Evolutionary conservation across 805 yeast species (phyloP).

Genomic region (Saccharomycopsis sp.): DNA sequence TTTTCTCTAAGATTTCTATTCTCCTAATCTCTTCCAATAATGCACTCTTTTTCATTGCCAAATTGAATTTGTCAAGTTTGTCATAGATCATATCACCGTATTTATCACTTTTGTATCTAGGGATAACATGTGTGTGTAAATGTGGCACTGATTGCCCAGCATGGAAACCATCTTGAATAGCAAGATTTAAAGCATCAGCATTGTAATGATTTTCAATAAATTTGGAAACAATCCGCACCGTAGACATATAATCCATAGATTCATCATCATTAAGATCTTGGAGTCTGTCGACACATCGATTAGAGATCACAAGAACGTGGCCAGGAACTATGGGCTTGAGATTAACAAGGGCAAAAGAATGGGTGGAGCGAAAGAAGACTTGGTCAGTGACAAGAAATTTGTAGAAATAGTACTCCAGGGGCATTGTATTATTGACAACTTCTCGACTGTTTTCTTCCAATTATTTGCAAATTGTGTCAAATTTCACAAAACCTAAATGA

Average conservation of each 20-base stretch:
- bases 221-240: slow-evolving; percentile 60
- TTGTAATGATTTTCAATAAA: slow-evolving; percentile 58
- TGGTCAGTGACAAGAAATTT: slow-evolving; percentile 47
- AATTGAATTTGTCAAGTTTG: slow-evolving; percentile 51
- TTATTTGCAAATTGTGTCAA: too few species aligned
- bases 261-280: slow-evolving; percentile 67
- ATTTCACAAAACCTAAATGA: too few species aligned
- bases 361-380: slow-evolving; percentile 46
- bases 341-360: slow-evolving; percentile 80
- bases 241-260: slow-evolving; percentile 61
- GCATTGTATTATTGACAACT: too few species aligned
- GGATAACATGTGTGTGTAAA: slow-evolving; percentile 87
- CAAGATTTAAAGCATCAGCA: slow-evolving; percentile 79
- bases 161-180: slow-evolving; percentile 93
- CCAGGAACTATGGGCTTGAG: slow-evolving; percentile 90
- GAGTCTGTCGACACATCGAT: slow-evolving; percentile 55
- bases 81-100: slow-evolving; percentile 67
- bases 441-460: too few species aligned
- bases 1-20: too few species aligned
- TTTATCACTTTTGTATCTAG: slow-evolving; percentile 51
- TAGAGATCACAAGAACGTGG: slow-evolving; percentile 78
- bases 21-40: slow-evolving; percentile 24
- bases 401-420: too few species aligned
- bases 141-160: slow-evolving; percentile 98
- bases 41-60: slow-evolving; percentile 25